phyloP scores from a whole-genome alignment of 176 grass and related monocot genomes.

The Saccharum spontaneum region DNA sequence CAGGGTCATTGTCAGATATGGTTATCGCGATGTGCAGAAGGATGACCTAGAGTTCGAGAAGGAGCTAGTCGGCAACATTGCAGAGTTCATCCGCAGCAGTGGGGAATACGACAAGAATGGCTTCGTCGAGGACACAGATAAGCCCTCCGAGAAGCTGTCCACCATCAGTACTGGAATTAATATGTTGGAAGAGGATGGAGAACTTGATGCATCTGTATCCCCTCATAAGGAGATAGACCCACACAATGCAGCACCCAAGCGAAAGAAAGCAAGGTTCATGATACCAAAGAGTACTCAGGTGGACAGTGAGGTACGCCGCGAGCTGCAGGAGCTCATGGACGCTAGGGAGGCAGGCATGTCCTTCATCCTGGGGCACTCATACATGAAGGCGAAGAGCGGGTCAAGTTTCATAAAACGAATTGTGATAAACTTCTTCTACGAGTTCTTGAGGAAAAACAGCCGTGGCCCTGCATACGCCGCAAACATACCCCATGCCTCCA shows the following conservation, averaged over 20 bases:
- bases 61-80: conserved; percentile 84
- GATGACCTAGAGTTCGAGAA: conserved; percentile 96
- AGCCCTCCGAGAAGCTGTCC: conserved; percentile 50
- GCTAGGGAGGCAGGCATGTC: conserved; percentile 96
- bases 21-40: conserved; percentile 92
- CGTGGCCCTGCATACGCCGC: conserved; percentile 67
- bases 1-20: conserved; percentile 84
- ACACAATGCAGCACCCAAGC: conserved; percentile 19
- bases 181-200: conserved; percentile 50
- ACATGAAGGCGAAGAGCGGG: conserved; percentile 83
- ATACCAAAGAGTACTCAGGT: conserved; percentile 72
- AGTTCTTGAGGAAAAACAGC: conserved; percentile 92
- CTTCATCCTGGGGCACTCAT: conserved; percentile 88
- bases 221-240: conserved; percentile 37
- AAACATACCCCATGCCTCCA: conserved; percentile 87
- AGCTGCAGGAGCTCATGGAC: conserved; percentile 89
- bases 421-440: conserved; percentile 68
- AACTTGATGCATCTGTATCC: conserved; percentile 21
- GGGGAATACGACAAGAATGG: conserved; percentile 39
- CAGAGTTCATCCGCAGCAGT: conserved; percentile 81
- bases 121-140: conserved; percentile 29
- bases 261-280: conserved; percentile 62
- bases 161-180: conserved; percentile 49
- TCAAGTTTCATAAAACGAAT: conserved; percentile 73
- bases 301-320: conserved; percentile 41